These are phyloP conservation scores for Candida andamanensis DNA, from an alignment of 805 yeast species.

Conservation along the genomic window DNA sequence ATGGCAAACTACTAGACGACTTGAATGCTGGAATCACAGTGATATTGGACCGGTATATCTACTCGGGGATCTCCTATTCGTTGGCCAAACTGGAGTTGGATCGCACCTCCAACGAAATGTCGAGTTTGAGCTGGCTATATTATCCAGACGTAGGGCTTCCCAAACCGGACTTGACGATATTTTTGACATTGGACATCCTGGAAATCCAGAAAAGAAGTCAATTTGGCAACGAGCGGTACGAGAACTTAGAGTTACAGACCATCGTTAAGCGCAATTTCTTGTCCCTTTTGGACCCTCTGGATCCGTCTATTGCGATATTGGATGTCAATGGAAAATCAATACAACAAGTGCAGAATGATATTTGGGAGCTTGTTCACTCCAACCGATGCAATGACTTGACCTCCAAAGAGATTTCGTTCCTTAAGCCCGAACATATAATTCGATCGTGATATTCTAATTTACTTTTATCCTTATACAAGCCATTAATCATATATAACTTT, in stretches of 20 bases:
- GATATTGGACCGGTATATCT: conserved; percentile 81
- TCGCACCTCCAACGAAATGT: conserved; percentile 16
- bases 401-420: not conserved
- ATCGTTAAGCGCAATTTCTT: conserved; percentile 61
- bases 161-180: conserved; percentile 77
- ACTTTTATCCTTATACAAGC: too few relatives aligned
- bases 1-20: conserved; percentile 37
- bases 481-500: too few relatives aligned
- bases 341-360: conserved; percentile 45
- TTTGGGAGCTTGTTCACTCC: conserved; percentile 34
- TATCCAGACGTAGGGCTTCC: conserved; percentile 82
- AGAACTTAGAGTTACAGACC: conserved; percentile 65
- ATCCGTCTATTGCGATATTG: conserved; percentile 35
- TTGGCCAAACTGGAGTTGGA: conserved; percentile 58
- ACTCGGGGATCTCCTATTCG: conserved; percentile 91
- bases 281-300: conserved; percentile 31
- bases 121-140: conserved; percentile 68
- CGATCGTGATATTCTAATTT: too few relatives aligned
- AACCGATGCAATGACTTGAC: conserved; percentile 6
- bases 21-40: conserved; percentile 54
- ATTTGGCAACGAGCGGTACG: conserved; percentile 94
- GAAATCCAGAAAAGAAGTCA: conserved; percentile 55
- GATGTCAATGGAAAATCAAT: conserved; percentile 57
- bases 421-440: too few relatives aligned
- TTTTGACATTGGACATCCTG: conserved; percentile 54